These are phyloP conservation scores for Yamadazyma pseudoaaseri DNA, from an alignment of 1,139 yeast species.

Conservation along the genomic window DNA sequence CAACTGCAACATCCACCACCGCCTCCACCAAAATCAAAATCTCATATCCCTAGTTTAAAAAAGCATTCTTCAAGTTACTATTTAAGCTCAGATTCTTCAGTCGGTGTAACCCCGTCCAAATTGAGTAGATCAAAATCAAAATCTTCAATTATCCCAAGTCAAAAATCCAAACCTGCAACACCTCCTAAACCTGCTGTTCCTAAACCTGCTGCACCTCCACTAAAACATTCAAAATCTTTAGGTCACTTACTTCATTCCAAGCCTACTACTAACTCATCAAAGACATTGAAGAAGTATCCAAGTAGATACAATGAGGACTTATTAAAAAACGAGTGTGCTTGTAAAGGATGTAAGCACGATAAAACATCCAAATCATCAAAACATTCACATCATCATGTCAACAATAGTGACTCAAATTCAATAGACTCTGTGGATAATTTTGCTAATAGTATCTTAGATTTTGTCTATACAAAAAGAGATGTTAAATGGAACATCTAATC, in stretches of 20 bases:
- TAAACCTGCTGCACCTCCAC: slow-evolving; percentile 3
- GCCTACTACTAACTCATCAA: slow-evolving; percentile 1
- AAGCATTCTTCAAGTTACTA: slow-evolving; percentile 4
- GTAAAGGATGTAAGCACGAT: slow-evolving; percentile 14
- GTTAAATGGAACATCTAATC: slow-evolving; percentile 18
- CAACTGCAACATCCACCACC: slow-evolving; percentile 1
- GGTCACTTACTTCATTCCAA: slow-evolving; percentile 9
- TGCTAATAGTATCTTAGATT: slow-evolving; percentile 18
- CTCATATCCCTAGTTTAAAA: slow-evolving; percentile 3
- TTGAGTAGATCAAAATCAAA: not conserved
- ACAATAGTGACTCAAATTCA: slow-evolving; percentile 12
- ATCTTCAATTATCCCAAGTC: not conserved
- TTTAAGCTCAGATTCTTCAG: slow-evolving; percentile 4
- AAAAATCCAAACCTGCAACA: not conserved
- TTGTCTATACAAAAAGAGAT: slow-evolving; percentile 17
- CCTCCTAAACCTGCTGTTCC: not conserved
- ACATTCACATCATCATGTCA: slow-evolving; percentile 8
- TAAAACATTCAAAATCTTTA: slow-evolving; percentile 10
- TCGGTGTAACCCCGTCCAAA: slow-evolving; percentile 1
- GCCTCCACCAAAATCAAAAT: not conserved
- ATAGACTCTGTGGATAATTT: slow-evolving; percentile 18
- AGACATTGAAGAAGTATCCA: slow-evolving; percentile 6
- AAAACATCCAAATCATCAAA: slow-evolving; percentile 5
- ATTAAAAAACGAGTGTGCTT: slow-evolving; percentile 13
- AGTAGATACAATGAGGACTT: slow-evolving; percentile 14